phyloP scores from a whole-genome alignment of 2,329 filamentous ascomycete species.

The Dryadomyces quercivorus region DNA sequence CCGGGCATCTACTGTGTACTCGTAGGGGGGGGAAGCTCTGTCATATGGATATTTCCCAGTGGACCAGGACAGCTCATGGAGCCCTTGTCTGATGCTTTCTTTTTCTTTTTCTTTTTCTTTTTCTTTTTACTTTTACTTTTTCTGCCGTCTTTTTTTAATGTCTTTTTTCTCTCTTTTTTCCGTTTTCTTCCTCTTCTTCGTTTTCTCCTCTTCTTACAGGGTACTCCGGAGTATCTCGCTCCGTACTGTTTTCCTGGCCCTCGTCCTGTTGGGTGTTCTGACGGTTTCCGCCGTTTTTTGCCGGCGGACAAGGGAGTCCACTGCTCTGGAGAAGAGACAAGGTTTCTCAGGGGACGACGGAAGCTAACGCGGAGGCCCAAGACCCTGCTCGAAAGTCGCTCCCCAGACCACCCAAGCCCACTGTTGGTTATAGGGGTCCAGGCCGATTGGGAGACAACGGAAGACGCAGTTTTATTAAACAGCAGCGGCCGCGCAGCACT shows the following conservation, averaged over 20 bases:
- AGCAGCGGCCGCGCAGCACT: slow-evolving; percentile 9
- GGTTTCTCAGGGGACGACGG: neutral
- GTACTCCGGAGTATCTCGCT: neutral
- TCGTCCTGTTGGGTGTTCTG: too few relatives aligned
- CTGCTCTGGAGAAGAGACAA: neutral
- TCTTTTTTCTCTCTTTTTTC: too few relatives aligned
- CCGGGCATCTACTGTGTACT: too few relatives aligned
- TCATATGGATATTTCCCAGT: too few relatives aligned
- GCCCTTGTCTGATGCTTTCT: neutral
- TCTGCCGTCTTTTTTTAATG: neutral
- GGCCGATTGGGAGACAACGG: slow-evolving; percentile 3
- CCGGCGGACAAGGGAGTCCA: neutral
- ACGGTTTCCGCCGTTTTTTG: neutral
- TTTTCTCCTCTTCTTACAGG: too few relatives aligned
- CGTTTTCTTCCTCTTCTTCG: too few relatives aligned
- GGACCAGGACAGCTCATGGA: too few relatives aligned
- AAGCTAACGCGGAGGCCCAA: neutral
- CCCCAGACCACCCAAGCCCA: neutral
- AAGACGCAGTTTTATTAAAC: slow-evolving; percentile 8
- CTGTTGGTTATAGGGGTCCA: neutral
- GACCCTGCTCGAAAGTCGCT: neutral
- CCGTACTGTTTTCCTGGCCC: too few relatives aligned
- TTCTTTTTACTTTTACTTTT: too few relatives aligned
- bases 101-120: too few relatives aligned
- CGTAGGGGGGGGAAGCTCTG: too few relatives aligned